These are phyloP conservation scores for Aspergillus heteromorphus DNA, from an alignment of 495 filamentous ascomycete genomes.

Conservation along the genomic window DNA sequence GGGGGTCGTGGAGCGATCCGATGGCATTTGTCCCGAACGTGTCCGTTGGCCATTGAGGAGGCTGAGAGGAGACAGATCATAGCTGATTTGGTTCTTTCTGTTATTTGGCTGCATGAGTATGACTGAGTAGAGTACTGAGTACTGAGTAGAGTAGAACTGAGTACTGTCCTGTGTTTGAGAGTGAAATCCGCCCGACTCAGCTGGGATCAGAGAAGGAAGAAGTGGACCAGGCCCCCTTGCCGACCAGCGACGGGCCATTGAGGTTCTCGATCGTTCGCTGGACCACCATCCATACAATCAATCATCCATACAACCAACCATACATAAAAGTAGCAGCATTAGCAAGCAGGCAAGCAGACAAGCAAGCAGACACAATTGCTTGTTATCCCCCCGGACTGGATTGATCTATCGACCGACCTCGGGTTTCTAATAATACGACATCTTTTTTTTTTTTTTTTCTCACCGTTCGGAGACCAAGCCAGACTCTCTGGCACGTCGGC, in stretches of 20 bases:
- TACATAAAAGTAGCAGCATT: too few relatives aligned
- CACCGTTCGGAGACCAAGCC: neutral
- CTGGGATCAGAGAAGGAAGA: neutral
- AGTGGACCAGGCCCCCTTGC: neutral
- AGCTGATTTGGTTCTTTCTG: too few relatives aligned
- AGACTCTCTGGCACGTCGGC: neutral
- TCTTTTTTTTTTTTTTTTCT: neutral
- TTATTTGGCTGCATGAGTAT: too few relatives aligned
- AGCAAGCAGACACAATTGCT: too few relatives aligned
- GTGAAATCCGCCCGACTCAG: neutral
- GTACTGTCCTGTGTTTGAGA: neutral
- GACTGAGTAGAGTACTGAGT: too few relatives aligned
- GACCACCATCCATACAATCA: too few relatives aligned
- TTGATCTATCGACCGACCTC: neutral
- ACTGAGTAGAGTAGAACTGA: too few relatives aligned
- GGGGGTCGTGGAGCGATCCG: neutral
- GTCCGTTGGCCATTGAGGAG: too few relatives aligned
- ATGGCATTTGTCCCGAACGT: neutral
- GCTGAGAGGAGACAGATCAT: too few relatives aligned
- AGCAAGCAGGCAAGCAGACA: too few relatives aligned
- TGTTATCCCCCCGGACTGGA: neutral
- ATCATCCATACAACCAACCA: too few relatives aligned
- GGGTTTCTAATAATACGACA: neutral
- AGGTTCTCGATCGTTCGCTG: neutral
- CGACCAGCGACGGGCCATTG: neutral